Evolutionary conservation across 192 early-diverging fungal genomes (phyloP).

Genomic region (Nowakowskiella sp.): DNA sequence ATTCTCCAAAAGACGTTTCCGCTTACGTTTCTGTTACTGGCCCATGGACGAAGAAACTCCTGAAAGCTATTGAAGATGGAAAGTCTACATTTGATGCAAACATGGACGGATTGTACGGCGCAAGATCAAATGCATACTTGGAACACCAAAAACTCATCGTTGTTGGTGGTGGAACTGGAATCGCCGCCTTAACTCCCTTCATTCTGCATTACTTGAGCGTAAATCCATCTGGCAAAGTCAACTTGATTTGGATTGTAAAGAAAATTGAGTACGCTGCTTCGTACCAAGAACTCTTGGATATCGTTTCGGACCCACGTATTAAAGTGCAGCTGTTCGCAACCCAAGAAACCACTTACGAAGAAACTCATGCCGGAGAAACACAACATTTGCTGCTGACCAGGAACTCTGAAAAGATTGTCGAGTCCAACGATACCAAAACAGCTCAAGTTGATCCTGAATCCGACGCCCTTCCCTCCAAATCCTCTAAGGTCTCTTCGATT

Average conservation of each 20-base stretch:
- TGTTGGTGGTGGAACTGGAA: constrained; percentile 19
- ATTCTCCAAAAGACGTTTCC: not conserved
- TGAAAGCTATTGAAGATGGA: not conserved
- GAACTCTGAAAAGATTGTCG: too few species aligned
- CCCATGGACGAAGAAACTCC: constrained; percentile 4
- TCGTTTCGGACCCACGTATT: too few species aligned
- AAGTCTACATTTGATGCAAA: not conserved
- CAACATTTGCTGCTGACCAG: too few species aligned
- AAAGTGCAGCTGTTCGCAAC: too few species aligned
- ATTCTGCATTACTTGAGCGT: not conserved
- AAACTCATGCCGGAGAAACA: too few species aligned
- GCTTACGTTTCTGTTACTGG: constrained; percentile 1
- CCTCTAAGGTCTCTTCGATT: too few species aligned
- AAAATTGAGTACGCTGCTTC: not conserved
- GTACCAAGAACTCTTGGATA: constrained; percentile 2
- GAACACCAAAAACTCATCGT: constrained; percentile 1
- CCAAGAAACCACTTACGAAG: too few species aligned
- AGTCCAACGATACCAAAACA: too few species aligned
- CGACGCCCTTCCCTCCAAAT: too few species aligned
- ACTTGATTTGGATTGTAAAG: constrained; percentile 5
- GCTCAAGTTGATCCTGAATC: too few species aligned
- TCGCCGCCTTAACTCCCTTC: constrained; percentile 13
- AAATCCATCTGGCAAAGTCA: not conserved
- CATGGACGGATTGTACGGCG: constrained; percentile 10
- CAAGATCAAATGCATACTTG: constrained; percentile 2